These are phyloP conservation scores for Tricladium varicosporioides DNA, from an alignment of 2,329 filamentous ascomycete genomes.

Conservation along the genomic window DNA sequence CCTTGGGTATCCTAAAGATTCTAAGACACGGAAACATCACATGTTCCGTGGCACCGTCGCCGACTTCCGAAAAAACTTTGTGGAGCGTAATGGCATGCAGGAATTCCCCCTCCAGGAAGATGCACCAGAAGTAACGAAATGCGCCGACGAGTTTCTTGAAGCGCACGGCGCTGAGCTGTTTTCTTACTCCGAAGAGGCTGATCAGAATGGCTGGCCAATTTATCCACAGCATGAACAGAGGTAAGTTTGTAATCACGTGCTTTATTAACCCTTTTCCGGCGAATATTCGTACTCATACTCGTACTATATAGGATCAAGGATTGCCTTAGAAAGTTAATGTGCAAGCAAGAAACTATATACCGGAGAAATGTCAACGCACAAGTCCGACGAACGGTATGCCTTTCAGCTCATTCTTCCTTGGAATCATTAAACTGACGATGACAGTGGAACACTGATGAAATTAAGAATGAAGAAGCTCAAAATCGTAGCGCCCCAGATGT, in stretches of 20 bases:
- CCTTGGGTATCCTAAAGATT: background rate
- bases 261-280: too few species aligned
- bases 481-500: background rate
- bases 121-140: background rate
- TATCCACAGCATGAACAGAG: conserved; percentile 2
- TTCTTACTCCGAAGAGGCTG: background rate
- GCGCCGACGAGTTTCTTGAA: background rate
- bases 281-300: background rate
- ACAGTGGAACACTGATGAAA: background rate
- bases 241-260: background rate
- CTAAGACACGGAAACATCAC: background rate
- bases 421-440: background rate
- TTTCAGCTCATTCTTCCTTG: background rate
- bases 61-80: background rate
- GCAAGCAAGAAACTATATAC: conserved; percentile 2
- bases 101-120: background rate
- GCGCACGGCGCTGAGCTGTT: background rate
- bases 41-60: background rate
- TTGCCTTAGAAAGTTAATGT: conserved; percentile 1
- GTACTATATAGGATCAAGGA: background rate
- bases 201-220: conserved; percentile 3
- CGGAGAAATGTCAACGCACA: background rate
- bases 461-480: background rate
- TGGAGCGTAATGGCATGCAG: background rate
- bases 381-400: background rate